Evolutionary conservation across 148 eudicot genomes (phyloP).

Genomic region (Rhododendron mucronatum): DNA sequence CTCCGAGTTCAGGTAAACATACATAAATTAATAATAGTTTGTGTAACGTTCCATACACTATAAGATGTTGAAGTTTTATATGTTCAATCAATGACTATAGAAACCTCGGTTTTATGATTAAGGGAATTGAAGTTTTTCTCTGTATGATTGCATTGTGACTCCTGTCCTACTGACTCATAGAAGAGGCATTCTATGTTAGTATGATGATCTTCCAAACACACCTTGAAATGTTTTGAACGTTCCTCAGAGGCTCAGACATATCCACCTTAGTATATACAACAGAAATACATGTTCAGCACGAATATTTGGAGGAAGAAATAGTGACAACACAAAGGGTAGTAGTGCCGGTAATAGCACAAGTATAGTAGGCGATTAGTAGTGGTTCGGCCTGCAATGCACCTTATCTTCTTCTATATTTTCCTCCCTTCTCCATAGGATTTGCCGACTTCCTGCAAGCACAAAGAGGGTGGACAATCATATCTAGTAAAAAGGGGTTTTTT

Average conservation of each 20-base stretch:
- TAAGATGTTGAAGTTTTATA: not conserved
- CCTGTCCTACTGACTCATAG: not conserved
- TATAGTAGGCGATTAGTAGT: not conserved
- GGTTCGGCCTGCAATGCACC: not conserved
- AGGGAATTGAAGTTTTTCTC: not conserved
- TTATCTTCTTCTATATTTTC: not conserved
- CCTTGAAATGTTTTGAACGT: not conserved
- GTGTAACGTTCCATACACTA: not conserved
- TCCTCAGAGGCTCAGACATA: not conserved
- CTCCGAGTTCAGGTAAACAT: constrained; percentile 48
- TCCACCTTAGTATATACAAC: not conserved
- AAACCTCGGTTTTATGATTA: not conserved
- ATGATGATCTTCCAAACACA: not conserved
- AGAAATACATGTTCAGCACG: not conserved
- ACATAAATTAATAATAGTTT: not conserved
- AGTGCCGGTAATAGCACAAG: not conserved
- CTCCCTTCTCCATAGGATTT: not conserved
- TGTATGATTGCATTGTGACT: not conserved
- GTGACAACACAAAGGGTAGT: not conserved
- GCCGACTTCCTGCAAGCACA: not conserved
- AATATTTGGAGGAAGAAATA: not conserved
- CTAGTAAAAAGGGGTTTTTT: not conserved
- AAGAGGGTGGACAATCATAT: not conserved
- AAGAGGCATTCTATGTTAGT: not conserved
- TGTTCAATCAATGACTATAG: not conserved